Conservation (phyloP, 352 stramenopile genomes). For the Phytophthora fragariae region DNA sequence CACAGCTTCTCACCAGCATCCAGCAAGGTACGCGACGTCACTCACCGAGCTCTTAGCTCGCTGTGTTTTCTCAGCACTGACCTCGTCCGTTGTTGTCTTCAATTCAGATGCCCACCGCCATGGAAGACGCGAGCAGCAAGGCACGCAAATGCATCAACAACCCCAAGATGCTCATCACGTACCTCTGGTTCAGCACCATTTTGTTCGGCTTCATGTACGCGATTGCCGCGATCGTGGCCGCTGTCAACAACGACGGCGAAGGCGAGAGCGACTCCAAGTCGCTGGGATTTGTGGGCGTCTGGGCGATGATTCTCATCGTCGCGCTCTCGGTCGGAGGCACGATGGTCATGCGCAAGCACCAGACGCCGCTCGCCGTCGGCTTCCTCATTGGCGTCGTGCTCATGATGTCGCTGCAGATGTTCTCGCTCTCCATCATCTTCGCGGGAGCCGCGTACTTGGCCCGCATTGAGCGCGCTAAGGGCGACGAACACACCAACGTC, state of each 20-base stretch:
- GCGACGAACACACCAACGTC: conserved; percentile 64
- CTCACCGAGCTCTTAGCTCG: neutral
- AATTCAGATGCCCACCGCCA: conserved; percentile 62
- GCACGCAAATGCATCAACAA: conserved; percentile 79
- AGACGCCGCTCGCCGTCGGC: conserved; percentile 85
- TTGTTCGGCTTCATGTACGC: conserved; percentile 90
- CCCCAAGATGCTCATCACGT: conserved; percentile 86
- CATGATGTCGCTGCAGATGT: conserved; percentile 92
- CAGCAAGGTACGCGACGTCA: conserved; percentile 21
- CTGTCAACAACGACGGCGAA: conserved; percentile 78
- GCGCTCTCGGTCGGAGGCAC: conserved; percentile 85
- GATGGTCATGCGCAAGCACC: conserved; percentile 91
- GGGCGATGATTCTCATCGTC: conserved; percentile 86
- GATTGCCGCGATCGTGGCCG: conserved; percentile 84
- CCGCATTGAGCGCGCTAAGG: conserved; percentile 66
- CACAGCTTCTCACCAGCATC: neutral
- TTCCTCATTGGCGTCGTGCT: conserved; percentile 93
- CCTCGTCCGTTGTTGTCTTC: neutral
- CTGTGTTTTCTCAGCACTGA: conserved; percentile 1
- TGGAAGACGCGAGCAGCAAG: conserved; percentile 63
- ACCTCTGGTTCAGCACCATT: conserved; percentile 86
- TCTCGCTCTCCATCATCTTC: conserved; percentile 84
- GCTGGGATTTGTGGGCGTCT: conserved; percentile 83
- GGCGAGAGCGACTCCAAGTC: conserved; percentile 78
- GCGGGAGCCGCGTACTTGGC: conserved; percentile 75